Base-by-base conservation (phyloP, 1,139 yeast genomes). In the Hansenula lynferdii region DNA sequence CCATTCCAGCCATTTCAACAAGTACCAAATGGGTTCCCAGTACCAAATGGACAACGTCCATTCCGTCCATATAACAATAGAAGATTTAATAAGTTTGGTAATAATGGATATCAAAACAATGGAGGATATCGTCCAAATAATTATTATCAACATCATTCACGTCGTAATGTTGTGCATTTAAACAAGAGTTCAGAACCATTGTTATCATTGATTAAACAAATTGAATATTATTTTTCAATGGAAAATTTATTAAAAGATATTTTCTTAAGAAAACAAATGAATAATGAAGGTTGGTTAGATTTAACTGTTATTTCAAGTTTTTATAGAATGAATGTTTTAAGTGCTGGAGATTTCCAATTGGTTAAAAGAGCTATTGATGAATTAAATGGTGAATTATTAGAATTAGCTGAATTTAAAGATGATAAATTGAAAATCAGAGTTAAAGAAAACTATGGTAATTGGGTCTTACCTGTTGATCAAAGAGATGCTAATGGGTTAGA, bases 191-290 rank as follows among this genome's bases (percentile, higher is more conserved):
- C 36, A 10, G 57, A 51, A 19, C 51, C 54, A 20, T 31, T 51
- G 24, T 40, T 42, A 24, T 44, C 52, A 7, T 38, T 55, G 27
- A 43, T 49, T 21, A 75, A 74, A 51, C 97, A 89, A 69, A 68
- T 89, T 42, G 92, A 86, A 58, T 92, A 90, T 67, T 92, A 92
- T 62, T 84, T 92, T 62, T 82, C 94, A 21, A 72, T 82, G 40
- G 96, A 89, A 54, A 92, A 92, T 64, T 72, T 92, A 61, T 72
- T 85, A 52, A 84, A 85, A 64, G 96, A 87, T 61, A 67, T 84
- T 42, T 86, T 64, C 58, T 69, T 87, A 58, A 77, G 96, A 60
- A 76, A 77, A 51, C 85, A 82, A 54, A 86, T 87, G 95, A 80
- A 82, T 62, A 64, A 69, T 35, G 70, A 77, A 44, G 96, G 96